phyloP scores from a whole-genome alignment of 2,329 filamentous ascomycete genomes.

The Fusarium secorum region DNA sequence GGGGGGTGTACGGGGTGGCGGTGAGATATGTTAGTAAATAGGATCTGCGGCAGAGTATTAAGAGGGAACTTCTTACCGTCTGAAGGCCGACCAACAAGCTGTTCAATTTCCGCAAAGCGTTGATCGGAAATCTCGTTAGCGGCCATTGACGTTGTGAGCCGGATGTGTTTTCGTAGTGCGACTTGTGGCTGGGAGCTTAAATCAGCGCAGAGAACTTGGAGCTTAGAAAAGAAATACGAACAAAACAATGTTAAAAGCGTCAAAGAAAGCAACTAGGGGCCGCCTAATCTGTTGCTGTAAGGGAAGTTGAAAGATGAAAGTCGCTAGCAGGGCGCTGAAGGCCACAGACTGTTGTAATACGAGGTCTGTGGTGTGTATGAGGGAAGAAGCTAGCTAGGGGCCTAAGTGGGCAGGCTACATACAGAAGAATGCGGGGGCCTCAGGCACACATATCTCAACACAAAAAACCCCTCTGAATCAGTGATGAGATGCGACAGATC shows the following conservation, averaged over 20 bases:
- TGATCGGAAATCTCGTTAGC: not conserved
- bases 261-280: not conserved
- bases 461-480: not conserved
- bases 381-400: not conserved
- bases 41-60: not conserved
- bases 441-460: not conserved
- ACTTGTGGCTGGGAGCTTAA: not conserved
- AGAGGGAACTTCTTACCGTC: not conserved
- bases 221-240: not conserved
- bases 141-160: not conserved
- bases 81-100: not conserved
- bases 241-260: not conserved
- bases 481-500: not conserved
- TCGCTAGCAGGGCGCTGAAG: not conserved
- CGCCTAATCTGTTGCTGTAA: not conserved
- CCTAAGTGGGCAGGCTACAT: not conserved
- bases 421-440: not conserved
- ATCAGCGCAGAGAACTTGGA: not conserved
- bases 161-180: not conserved
- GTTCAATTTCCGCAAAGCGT: not conserved
- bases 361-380: not conserved
- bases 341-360: not conserved
- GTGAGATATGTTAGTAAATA: no score
- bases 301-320: fast-evolving
- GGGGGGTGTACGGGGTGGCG: no score